Base-by-base conservation (phyloP, 305 asterid genomes). In the Salvia sclarea region DNA sequence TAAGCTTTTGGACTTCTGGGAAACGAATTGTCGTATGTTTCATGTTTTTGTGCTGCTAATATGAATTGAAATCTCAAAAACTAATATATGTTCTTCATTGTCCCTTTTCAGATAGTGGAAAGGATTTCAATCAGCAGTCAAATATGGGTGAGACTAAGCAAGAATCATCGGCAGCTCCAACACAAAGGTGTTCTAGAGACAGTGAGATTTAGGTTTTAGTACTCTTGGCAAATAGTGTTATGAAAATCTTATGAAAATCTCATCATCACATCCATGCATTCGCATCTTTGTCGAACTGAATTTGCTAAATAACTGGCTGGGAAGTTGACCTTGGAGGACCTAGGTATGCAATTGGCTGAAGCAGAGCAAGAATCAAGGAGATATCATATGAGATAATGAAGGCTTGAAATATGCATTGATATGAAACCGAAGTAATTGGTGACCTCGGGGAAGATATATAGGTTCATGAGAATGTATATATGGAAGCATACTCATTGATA, bases 31-130 rank as follows among this genome's bases (percentile, higher is more conserved):
- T 4, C 2, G 50, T 33, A 60, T 8, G 11, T 60, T 31, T 63
- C 12, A 16, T 18, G 18, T 74, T 66, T 57, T 56, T 38, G 43
- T 54, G 64, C 69, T 69, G 35, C 50, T 71, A 18, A 30, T 54
- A 9, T 71, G 58, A 74, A 75, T 69, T 78, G 75, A 61, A 58
- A 61, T 47, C 64, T 33, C 64, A 56, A 33, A 55, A 73, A 54
- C 63, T 78, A 28, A 78, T 68, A 22, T 62, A 47, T 73, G 21
- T 53, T 81, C 20, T 75, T 61, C 71, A 54, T 74, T 68, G 71
- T 67, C 53, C 74, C 67, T 69, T 70, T 81, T 74, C 96, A 95
- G 99, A 89, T 64, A 76, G 81, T 77, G 87, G 86, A 43, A 95
- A 88, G 80, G 82, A 83, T 76, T 45, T 64, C 72, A 81, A 77